Evolutionary conservation across 208 protist genomes (phyloP).

Genomic region (Angomonas desouzai): DNA sequence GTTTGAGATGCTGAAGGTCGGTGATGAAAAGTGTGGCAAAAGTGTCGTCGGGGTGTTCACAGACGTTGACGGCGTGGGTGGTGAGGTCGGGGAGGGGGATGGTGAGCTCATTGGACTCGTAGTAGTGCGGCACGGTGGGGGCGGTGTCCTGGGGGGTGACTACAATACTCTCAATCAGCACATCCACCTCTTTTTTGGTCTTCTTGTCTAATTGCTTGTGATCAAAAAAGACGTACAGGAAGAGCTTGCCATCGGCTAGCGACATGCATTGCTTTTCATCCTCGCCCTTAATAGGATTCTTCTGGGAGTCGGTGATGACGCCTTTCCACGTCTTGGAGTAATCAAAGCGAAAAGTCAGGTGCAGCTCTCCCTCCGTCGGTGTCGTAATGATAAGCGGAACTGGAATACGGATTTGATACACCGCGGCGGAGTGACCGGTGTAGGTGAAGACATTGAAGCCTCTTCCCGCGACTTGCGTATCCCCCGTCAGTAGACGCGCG

Average conservation of each 20-base stretch:
- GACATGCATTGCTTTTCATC: constrained; percentile 3
- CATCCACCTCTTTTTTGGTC: background rate
- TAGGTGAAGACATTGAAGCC: background rate
- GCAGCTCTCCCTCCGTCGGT: background rate
- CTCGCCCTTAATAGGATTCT: background rate
- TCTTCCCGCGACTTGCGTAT: background rate
- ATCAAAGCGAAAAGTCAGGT: constrained; percentile 6
- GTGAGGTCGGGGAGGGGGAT: constrained; percentile 37
- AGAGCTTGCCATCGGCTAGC: constrained; percentile 4
- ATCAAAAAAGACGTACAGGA: constrained; percentile 9
- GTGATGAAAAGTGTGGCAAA: constrained; percentile 45
- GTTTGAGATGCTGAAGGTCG: background rate
- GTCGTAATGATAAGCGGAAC: constrained; percentile 8
- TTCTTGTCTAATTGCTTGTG: background rate
- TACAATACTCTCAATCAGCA: background rate
- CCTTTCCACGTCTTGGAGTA: constrained; percentile 5
- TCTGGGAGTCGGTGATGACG: constrained; percentile 1
- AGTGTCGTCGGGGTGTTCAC: constrained; percentile 38
- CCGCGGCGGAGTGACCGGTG: background rate
- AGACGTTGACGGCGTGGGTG: constrained; percentile 35
- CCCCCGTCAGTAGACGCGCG: constrained; percentile 24
- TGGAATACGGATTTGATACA: constrained; percentile 15
- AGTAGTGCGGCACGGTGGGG: constrained; percentile 14
- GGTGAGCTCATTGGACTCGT: constrained; percentile 26
- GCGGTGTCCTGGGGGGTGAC: background rate